A percentile compares a stretch with the other conserved stretches of the same genome.
Evolutionary conservation across 1,284 basidiomycete genomes (phyloP).

Genomic region (Sanguinoderma infundibulare): DNA sequence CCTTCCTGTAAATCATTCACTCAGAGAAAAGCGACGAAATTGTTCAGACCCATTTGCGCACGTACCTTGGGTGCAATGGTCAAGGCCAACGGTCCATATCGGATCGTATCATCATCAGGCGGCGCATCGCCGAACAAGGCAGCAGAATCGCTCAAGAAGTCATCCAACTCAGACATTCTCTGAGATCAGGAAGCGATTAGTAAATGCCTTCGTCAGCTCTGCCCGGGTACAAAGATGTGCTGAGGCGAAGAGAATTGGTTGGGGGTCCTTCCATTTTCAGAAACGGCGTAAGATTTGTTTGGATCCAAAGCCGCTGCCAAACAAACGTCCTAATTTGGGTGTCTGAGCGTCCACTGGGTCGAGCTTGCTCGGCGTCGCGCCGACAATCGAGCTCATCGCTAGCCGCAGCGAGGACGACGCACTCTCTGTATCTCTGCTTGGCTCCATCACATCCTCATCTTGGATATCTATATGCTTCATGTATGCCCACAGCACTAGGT

Average conservation of each 20-base stretch:
- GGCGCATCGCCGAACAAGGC: constrained; percentile 19
- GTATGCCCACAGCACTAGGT: constrained; percentile 31
- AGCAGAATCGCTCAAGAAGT: constrained; percentile 19
- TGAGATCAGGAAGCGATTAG: not conserved
- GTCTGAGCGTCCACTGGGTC: not conserved
- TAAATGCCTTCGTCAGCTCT: not conserved
- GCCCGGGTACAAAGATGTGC: too few species aligned
- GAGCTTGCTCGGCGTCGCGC: not conserved
- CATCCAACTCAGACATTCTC: constrained; percentile 13
- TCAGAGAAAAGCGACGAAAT: not conserved
- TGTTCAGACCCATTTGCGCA: not conserved
- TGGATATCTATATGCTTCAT: constrained; percentile 18
- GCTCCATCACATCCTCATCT: not conserved
- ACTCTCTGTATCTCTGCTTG: not conserved
- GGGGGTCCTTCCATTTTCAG: not conserved
- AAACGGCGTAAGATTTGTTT: constrained; percentile 18
- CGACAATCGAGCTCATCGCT: constrained; percentile 1
- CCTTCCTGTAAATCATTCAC: constrained; percentile 50
- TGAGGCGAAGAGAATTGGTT: not conserved
- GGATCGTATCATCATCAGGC: constrained; percentile 15
- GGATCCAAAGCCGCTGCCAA: constrained; percentile 24
- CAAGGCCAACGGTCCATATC: constrained; percentile 21
- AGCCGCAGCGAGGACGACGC: constrained; percentile 4
- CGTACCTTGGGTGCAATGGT: constrained; percentile 22
- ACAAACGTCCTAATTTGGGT: constrained; percentile 20